Conservation (phyloP, 164 flowering plant species). For the Umbellularia californica region DNA sequence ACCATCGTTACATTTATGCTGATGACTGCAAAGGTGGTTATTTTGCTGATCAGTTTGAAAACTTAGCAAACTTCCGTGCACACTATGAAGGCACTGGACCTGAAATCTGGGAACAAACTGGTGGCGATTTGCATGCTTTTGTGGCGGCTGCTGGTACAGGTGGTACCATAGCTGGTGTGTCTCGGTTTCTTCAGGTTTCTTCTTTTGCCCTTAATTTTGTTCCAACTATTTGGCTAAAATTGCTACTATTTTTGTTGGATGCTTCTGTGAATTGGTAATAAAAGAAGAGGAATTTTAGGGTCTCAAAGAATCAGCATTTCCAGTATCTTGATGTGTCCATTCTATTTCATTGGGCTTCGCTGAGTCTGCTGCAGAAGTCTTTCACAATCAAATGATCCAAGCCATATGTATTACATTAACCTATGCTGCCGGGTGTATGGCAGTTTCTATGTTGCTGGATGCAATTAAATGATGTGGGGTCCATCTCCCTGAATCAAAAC, state of each 20-base stretch:
- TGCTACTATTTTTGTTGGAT: background rate
- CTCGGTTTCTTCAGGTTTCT: slow-evolving; percentile 72
- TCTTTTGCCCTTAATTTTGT: background rate
- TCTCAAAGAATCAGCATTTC: background rate
- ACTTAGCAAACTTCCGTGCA: slow-evolving; percentile 83
- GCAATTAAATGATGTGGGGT: too few species aligned
- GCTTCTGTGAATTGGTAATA: background rate
- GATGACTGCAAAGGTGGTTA: slow-evolving; percentile 69
- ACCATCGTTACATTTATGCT: slow-evolving; percentile 21
- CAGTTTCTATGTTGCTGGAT: too few species aligned
- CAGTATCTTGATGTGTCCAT: too few species aligned
- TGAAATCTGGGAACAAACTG: slow-evolving; percentile 94
- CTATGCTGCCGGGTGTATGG: too few species aligned
- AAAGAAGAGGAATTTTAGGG: background rate
- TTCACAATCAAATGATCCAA: too few species aligned
- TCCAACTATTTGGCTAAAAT: background rate
- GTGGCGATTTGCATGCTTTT: slow-evolving; percentile 72
- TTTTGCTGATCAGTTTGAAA: slow-evolving; percentile 98
- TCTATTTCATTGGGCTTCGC: too few species aligned
- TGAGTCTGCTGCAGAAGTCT: too few species aligned
- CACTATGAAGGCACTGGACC: slow-evolving; percentile 97
- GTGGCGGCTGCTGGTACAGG: slow-evolving; percentile 97
- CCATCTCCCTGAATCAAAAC: too few species aligned
- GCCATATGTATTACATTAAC: too few species aligned
- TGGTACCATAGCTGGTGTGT: slow-evolving; percentile 89